Base-by-base conservation (phyloP, 805 yeast genomes). In the Ogataea parapolymorpha region DNA sequence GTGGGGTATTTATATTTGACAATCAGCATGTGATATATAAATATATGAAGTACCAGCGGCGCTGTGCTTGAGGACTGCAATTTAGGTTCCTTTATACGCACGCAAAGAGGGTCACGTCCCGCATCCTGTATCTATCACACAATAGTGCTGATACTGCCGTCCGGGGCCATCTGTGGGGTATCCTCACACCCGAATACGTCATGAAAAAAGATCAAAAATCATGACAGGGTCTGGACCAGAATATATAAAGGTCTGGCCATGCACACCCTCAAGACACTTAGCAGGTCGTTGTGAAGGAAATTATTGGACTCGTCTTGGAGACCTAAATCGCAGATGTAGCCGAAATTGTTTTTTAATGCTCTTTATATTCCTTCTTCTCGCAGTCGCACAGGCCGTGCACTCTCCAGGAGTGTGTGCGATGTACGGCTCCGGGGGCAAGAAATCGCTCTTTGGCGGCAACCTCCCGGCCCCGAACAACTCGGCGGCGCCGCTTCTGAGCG, bases 401-500 rank as follows among this genome's bases (percentile, higher is more conserved):
- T 39, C 56, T 18, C 55, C 59, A 5, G 80, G 80, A 3, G 60
- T 63, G 35, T 79, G 85, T 54, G 74, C 82, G 4, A 70, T 77
- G 64, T 77, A 74, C 52, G 82, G 72, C 22, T 65, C 55, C 16
- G 71, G 98, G 59, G 98, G 97, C 6, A 84, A 85, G 61, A 79
- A 75, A 51, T 73, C 88, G 4, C 59, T 84, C 6, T 89, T 90
- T 62, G 97, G 96, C 0, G 63, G 77, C 5, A 79, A 77, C 29
- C 65, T 91, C 26, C 98, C 98, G 0, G 86, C 95, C 58, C 83
- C 88, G 1, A 74, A 73, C 18, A 72, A 74, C 46, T 64, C 66
- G 0, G 59, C 61, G 14, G 81, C 90, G 0, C 66, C 66, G 2
- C 48, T 44, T 12, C 80, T 86, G 0, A 59, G 70, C 0, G 49